Conservation (phyloP, 129 eudicot species). For the Cynara cardunculus region DNA sequence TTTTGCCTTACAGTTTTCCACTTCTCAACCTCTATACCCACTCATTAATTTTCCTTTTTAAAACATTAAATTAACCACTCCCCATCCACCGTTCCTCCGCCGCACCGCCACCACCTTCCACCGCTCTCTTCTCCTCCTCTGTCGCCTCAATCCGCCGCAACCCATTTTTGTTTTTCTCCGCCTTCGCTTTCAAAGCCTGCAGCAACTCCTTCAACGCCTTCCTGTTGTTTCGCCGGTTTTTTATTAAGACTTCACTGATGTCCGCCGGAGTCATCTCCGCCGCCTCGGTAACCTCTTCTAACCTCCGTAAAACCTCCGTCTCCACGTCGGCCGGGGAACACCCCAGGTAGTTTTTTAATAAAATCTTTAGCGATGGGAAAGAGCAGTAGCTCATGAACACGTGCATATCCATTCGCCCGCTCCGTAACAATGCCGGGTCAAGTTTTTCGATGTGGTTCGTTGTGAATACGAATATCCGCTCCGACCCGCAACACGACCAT, state of each 20-base stretch:
- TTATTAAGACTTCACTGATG: constrained; percentile 76
- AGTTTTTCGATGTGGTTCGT: constrained; percentile 89
- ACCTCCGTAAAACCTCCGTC: constrained; percentile 21
- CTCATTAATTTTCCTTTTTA: not conserved
- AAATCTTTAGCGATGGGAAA: constrained; percentile 51
- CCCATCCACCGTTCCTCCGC: constrained; percentile 16
- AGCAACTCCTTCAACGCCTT: constrained; percentile 63
- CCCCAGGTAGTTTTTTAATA: constrained; percentile 68
- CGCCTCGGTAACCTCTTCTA: constrained; percentile 42
- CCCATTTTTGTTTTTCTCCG: constrained; percentile 30
- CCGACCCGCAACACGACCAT: constrained; percentile 95
- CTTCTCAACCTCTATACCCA: constrained; percentile 42
- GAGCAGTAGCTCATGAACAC: constrained; percentile 72
- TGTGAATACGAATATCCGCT: constrained; percentile 89
- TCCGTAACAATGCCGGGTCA: constrained; percentile 90
- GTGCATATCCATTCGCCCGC: constrained; percentile 99
- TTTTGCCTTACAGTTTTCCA: constrained; percentile 44
- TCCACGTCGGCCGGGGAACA: constrained; percentile 46
- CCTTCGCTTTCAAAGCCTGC: constrained; percentile 48
- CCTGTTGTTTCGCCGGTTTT: constrained; percentile 58
- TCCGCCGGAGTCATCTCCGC: constrained; percentile 95
- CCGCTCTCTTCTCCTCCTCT: constrained; percentile 76
- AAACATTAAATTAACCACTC: constrained; percentile 18
- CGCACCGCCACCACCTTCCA: constrained; percentile 33
- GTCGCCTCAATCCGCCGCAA: constrained; percentile 3